phyloP scores from a whole-genome alignment of 805 yeast species.

The Kuraishia piskuri region DNA sequence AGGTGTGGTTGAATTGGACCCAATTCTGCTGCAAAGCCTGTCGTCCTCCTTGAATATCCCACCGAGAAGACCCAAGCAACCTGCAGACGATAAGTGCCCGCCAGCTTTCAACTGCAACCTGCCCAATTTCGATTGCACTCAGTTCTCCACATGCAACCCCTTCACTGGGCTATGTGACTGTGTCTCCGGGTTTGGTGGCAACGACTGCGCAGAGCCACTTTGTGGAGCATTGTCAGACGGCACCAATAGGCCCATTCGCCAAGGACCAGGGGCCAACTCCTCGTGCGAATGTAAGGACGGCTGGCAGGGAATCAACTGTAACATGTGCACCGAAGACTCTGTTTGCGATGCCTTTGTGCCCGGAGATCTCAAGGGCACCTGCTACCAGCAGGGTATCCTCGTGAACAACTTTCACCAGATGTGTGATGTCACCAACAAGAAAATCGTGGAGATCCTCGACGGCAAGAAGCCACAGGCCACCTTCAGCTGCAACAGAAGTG shows the following conservation, averaged over 20 bases:
- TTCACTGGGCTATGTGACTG: conserved; percentile 91
- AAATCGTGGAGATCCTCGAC: conserved; percentile 69
- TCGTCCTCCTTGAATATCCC: not conserved
- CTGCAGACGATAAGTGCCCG: conserved; percentile 47
- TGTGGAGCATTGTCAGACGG: conserved; percentile 79
- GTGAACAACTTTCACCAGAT: conserved; percentile 78
- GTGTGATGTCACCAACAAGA: conserved; percentile 90
- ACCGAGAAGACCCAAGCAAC: not conserved
- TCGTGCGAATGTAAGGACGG: conserved; percentile 74
- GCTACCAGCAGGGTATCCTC: conserved; percentile 78
- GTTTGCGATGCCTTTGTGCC: conserved; percentile 88
- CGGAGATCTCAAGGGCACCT: conserved; percentile 72
- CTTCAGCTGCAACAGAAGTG: conserved; percentile 71
- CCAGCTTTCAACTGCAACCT: conserved; percentile 94
- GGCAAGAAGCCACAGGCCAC: conserved; percentile 89
- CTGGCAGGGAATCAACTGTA: conserved; percentile 94
- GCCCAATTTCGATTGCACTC: conserved; percentile 85
- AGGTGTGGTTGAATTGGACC: not conserved
- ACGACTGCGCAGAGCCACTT: conserved; percentile 78
- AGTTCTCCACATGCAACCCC: conserved; percentile 81
- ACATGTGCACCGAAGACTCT: conserved; percentile 62
- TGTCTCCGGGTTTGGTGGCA: conserved; percentile 87
- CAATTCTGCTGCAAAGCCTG: not conserved
- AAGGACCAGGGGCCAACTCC: conserved; percentile 29
- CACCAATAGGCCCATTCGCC: conserved; percentile 52